phyloP scores from a whole-genome alignment of 805 yeast species.

The Saccharomycopsis fermentans region DNA sequence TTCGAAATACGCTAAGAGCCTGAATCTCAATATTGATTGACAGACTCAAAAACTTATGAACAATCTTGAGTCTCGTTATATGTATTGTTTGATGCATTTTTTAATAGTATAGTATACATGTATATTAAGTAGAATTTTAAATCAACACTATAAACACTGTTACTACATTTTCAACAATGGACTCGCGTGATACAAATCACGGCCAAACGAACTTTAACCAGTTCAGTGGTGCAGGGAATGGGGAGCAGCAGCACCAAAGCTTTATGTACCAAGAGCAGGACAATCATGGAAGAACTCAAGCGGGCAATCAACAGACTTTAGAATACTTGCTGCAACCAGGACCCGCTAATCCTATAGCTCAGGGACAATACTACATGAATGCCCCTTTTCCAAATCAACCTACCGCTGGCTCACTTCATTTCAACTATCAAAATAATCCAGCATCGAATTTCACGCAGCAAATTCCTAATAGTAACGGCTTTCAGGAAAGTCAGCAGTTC shows the following conservation, averaged over 20 bases:
- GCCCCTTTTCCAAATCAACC: not conserved
- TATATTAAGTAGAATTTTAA: not conserved
- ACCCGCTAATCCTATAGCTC: not conserved
- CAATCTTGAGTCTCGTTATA: not conserved
- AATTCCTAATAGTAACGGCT: not conserved
- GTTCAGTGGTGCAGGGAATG: not conserved
- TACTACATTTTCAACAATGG: not conserved
- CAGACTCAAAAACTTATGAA: not conserved
- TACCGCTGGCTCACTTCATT: not conserved
- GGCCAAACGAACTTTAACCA: not conserved
- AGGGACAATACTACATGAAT: not conserved
- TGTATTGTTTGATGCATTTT: not conserved
- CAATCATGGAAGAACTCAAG: not conserved
- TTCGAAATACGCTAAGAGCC: not conserved
- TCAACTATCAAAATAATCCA: not conserved
- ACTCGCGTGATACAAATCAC: not conserved
- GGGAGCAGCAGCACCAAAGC: conserved; percentile 1
- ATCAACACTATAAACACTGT: not conserved
- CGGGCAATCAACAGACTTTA: not conserved
- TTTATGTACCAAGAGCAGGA: not conserved
- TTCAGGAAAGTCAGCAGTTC: not conserved
- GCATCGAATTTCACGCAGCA: not conserved
- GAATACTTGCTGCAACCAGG: not conserved
- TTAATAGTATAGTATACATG: not conserved
- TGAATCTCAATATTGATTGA: not conserved